Evolutionary conservation across 768 basidiomycete genomes (phyloP), one percentile per base, ranked within the genome.

Genomic region (Phylloporus sp.): DNA sequence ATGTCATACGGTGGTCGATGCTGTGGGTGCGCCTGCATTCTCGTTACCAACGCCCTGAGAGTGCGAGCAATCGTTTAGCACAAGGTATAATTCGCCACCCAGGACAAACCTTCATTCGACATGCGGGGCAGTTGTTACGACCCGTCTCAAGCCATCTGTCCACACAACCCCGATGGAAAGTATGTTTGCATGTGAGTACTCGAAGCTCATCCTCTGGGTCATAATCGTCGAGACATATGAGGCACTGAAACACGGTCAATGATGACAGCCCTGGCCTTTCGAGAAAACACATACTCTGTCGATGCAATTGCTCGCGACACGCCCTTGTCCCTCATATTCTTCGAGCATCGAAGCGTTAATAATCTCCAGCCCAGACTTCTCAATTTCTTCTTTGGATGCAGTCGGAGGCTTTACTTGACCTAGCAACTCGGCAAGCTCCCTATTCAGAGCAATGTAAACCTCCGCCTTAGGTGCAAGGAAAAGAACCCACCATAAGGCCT

Each of bases 201-300:
- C 94, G 81, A 38, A 94, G 67, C 22, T 91, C 82, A 36, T 91
- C 88, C 35, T 87, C 83, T 2, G 71, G 62, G 26, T 76, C 75
- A 65, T 96, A 96, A 44, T 95, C 90, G 46, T 90, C 86, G 40
- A 95, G 71, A 61, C 93, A 97, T 29, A 96, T 85, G 50, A 90
- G 71, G 59, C 86, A 90, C 85, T 88, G 54, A 6, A 38, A 33
- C 17, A 42, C 15, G 9, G 39, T 55, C 17, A 53, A 23, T 38
- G 9, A 26, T 22, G 27, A 9, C n/a, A n/a, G n/a, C 33, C 24
- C 10, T 26, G 6, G 13, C 9, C 42, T 26, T 14, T 15, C 9
- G 29, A 31, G 6, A 42, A 17, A 20, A 38, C 3, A 72, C 86
- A 36, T 64, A 91, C 91, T 68, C 78, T 71, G 34, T 96, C 93